Conservation (phyloP, 1,139 yeast genomes). For the Yamadazyma taylorii region DNA sequence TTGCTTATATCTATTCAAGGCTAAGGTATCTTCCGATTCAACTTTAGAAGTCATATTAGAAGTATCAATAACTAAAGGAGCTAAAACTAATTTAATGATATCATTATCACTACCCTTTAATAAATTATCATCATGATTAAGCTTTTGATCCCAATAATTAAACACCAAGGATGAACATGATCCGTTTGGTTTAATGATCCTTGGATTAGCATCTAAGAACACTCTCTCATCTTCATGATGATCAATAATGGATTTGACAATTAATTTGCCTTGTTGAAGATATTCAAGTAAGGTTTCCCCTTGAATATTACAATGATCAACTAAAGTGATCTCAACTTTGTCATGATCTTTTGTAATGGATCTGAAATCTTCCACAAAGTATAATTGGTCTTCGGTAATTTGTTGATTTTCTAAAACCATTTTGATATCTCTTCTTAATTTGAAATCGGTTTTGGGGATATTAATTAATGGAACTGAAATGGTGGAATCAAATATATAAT, state of each 20-base stretch:
- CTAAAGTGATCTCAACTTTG: slow-evolving; percentile 52
- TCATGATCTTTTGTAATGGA: slow-evolving; percentile 7
- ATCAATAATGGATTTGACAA: slow-evolving; percentile 68
- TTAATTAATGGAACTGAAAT: slow-evolving; percentile 66
- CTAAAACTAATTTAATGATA: slow-evolving; percentile 52
- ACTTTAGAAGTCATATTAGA: slow-evolving; percentile 59
- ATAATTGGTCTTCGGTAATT: slow-evolving; percentile 50
- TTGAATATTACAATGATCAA: slow-evolving; percentile 80
- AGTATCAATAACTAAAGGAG: slow-evolving; percentile 77
- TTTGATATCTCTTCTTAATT: slow-evolving; percentile 69
- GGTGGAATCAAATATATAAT: slow-evolving; percentile 22
- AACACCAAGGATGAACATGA: slow-evolving; percentile 78
- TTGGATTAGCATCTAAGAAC: slow-evolving; percentile 50
- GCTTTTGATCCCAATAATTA: slow-evolving; percentile 51
- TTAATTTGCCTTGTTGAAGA: slow-evolving; percentile 23
- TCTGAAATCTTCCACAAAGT: slow-evolving; percentile 65
- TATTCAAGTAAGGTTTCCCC: slow-evolving; percentile 38
- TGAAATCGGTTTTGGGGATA: slow-evolving; percentile 64
- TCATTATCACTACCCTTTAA: slow-evolving; percentile 25
- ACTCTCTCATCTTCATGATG: slow-evolving; percentile 79
- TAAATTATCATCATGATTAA: slow-evolving; percentile 17
- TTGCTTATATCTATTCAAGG: slow-evolving; percentile 24
- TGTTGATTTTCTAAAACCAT: slow-evolving; percentile 50
- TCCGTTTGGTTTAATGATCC: slow-evolving; percentile 63
- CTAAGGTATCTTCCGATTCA: slow-evolving; percentile 53